Conservation (phyloP, 148 eudicot species). For the Diospyros lotus region DNA sequence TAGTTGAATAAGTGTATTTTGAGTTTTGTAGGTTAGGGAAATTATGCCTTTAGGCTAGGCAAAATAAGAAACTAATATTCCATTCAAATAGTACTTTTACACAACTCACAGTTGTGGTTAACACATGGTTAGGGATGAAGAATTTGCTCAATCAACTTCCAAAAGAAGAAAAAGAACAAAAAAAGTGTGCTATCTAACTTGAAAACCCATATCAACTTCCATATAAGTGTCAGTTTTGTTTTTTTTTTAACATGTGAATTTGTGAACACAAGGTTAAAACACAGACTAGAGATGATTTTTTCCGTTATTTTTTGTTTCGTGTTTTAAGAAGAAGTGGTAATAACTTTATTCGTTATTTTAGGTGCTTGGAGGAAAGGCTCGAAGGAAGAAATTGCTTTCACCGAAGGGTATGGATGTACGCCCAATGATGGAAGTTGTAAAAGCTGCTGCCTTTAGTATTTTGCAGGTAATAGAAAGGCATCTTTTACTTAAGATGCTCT, state of each 20-base stretch:
- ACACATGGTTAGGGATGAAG: background rate
- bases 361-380: conserved; percentile 87
- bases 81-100: background rate
- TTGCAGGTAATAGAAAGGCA: conserved; percentile 53
- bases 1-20: background rate
- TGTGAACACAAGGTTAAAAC: background rate
- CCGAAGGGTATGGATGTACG: too few species aligned
- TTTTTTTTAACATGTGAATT: too few species aligned
- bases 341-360: conserved; percentile 23
- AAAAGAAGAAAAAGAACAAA: too few species aligned
- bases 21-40: background rate
- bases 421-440: conserved; percentile 74
- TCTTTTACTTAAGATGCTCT: background rate
- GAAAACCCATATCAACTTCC: too few species aligned
- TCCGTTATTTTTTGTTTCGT: background rate
- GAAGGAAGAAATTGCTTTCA: conserved; percentile 62
- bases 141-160: too few species aligned
- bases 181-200: too few species aligned
- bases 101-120: background rate
- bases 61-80: background rate
- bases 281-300: background rate
- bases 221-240: too few species aligned
- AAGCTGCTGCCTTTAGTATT: conserved; percentile 81
- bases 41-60: background rate
- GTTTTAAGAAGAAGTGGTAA: background rate